Base-by-base conservation (phyloP, 2,329 filamentous ascomycete species). In the Pyricularia sp. region DNA sequence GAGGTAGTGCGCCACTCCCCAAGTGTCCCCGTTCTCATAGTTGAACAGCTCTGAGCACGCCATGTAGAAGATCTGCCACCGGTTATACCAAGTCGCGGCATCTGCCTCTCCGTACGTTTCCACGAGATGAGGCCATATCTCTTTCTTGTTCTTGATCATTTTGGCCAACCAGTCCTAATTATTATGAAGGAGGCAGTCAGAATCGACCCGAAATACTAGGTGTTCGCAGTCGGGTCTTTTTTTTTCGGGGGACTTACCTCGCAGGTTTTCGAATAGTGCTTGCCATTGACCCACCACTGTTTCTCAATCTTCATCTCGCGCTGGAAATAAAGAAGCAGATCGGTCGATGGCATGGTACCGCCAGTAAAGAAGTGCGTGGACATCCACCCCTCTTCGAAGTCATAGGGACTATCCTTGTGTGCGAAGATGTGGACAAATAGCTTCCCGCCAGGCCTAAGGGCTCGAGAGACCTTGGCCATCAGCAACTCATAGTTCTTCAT, bases 401-500 rank as follows among this genome's bases (percentile, higher is more conserved):
- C 86, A 71, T 90, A 90, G 0, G 87, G 86, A 16, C 84, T 87
- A 12, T 78, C 80, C 69, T 79, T 81, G 73, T 90, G 86, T 44
- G 79, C 79, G 70, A 90, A 89, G 64, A 88, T 83, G 69, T 90
- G 87, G 65, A 89, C 83, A 70, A 90, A 89, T 16, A 89, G 77
- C 75, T 88, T 88, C 4, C 87, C 88, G 1, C 79, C 78, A 0
- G 84, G 82, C 68, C 83, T 86, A 64, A 90, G 76, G 2, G 85
- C 80, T 33, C 80, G 77, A 3, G 79, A 71, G 19, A 89, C 75
- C 73, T 90, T 90, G 59, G 81, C 79, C 76, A 90, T 82, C 28
- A 90, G 80, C 13, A 84, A 76, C 67, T 87, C 82, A 73, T 90
- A 89, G 73, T 90, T 90, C 73, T 90, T 90, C 87, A 90, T 89